Evolutionary conservation across 1,284 basidiomycete species (phyloP).

Genomic region (Fomitopsis pinicola): DNA sequence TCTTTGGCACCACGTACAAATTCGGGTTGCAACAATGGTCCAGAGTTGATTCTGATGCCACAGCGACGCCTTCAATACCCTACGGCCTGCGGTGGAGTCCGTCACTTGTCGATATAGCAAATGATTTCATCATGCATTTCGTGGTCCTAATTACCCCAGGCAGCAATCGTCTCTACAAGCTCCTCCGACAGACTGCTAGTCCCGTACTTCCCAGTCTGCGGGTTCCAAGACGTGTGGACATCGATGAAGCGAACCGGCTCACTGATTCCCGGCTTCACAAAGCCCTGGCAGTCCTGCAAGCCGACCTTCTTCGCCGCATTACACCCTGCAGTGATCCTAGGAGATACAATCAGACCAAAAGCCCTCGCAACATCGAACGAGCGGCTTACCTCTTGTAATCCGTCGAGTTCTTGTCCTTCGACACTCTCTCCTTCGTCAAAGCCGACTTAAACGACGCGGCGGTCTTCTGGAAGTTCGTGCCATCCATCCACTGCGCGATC

Average conservation of each 20-base stretch:
- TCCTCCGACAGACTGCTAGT: not conserved
- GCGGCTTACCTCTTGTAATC: not conserved
- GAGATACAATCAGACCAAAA: not conserved
- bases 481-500: constrained; percentile 1
- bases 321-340: not conserved
- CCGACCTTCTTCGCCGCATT: not conserved
- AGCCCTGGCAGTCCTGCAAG: constrained; percentile 2
- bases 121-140: too few relatives aligned
- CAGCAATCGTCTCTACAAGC: not conserved
- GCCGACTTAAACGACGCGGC: not conserved
- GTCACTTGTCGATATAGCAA: too few relatives aligned
- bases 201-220: not conserved
- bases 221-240: constrained; percentile 3
- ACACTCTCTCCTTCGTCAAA: not conserved
- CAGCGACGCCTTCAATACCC: too few relatives aligned
- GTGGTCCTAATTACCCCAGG: not conserved
- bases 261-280: not conserved
- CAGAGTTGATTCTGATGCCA: too few relatives aligned
- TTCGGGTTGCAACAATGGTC: too few relatives aligned
- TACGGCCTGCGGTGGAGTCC: too few relatives aligned
- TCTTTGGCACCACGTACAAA: too few relatives aligned
- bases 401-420: not conserved
- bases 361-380: not conserved
- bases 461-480: not conserved
- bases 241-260: constrained; percentile 4